A percentile compares a stretch with the other conserved stretches of the same genome.
These are phyloP conservation scores for Coniella lustricola DNA, from an alignment of 2,329 filamentous ascomycete species.

Conservation along the genomic window DNA sequence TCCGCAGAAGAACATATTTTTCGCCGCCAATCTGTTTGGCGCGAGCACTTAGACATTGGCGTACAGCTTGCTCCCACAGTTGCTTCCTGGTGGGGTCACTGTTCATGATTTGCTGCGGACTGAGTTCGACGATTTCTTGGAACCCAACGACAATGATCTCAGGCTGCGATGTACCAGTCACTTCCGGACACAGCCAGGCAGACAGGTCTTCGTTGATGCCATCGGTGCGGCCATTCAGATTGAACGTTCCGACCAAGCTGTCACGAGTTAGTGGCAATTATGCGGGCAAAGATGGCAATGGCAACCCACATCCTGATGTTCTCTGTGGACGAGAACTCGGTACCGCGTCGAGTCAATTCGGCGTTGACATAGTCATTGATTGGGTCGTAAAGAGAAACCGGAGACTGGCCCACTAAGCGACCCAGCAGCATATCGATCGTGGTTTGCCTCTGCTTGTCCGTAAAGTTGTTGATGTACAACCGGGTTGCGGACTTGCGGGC, in stretches of 20 bases:
- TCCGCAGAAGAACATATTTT: constrained; percentile 82
- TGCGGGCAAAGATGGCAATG: not conserved
- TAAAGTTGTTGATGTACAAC: constrained; percentile 96
- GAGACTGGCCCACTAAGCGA: constrained; percentile 71
- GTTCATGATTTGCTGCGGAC: constrained; percentile 98
- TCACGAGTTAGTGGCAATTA: constrained; percentile 19
- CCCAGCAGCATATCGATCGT: constrained; percentile 92
- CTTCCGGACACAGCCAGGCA: constrained; percentile 71
- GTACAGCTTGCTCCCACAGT: constrained; percentile 79
- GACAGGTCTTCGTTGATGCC: constrained; percentile 75
- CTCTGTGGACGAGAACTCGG: constrained; percentile 69
- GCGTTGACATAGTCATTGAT: constrained; percentile 83
- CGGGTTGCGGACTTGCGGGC: constrained; percentile 89
- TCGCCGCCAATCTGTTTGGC: constrained; percentile 59
- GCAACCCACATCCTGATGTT: constrained; percentile 63
- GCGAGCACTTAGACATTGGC: constrained; percentile 65
- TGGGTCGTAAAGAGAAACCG: constrained; percentile 85
- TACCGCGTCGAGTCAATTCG: constrained; percentile 61
- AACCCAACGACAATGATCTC: constrained; percentile 89
- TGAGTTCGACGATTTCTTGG: constrained; percentile 97
- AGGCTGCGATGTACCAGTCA: constrained; percentile 55
- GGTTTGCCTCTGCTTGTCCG: constrained; percentile 85
- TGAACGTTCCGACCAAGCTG: constrained; percentile 75
- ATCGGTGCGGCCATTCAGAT: constrained; percentile 80
- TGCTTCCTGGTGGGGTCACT: constrained; percentile 83